Evolutionary conservation across 306 rosid genomes (phyloP), one percentile per base, ranked within the genome.

Genomic region (Echinosophora koreensis): DNA sequence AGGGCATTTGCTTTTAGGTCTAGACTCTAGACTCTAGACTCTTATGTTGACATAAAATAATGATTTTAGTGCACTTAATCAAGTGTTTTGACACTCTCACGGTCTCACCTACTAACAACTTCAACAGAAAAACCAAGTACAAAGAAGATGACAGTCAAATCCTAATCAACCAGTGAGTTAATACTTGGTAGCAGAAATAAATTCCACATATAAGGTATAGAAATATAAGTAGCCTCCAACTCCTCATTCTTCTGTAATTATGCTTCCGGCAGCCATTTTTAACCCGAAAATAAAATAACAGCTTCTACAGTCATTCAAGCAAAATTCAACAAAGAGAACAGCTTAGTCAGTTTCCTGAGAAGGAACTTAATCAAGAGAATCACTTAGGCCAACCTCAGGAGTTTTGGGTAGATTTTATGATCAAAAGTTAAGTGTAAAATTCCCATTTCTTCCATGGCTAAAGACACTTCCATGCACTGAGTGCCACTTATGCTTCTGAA

Each of bases 1-100:
- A 61, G 77, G 57, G 52, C 49, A 62, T 79, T n/a, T 27, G 46
- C 63, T 27, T 39, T 63, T 32, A 59, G 39, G 54, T 60, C 51
- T 35, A 47, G 37, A n/a, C 2, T 59, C 52, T 35, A 47, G 37
- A n/a, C 2, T 59, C 52, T 50, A 69, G 49, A n/a, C 4, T 41
- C 39, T 50, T 15, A 9, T 37, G 55, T 22, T n/a, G 71, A 27
- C 15, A 70, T 9, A 52, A 44, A 66, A 47, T 51, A 49, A 7
- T 32, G 9, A 44, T 32, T 55, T 34, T 66, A 77, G 8, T 9
- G 34, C 65, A 52, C 15, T 66, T 54, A 55, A 55, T 30, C 28
- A 57, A 27, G 39, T 42, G 16, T 60, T 54, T 57, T 44, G 50
- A 18, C 5, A 10, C 39, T 42, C 28, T 77, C 50, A 44, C 4